Conservation (phyloP, 2,329 filamentous ascomycete genomes). For the Ophiostoma sp. region DNA sequence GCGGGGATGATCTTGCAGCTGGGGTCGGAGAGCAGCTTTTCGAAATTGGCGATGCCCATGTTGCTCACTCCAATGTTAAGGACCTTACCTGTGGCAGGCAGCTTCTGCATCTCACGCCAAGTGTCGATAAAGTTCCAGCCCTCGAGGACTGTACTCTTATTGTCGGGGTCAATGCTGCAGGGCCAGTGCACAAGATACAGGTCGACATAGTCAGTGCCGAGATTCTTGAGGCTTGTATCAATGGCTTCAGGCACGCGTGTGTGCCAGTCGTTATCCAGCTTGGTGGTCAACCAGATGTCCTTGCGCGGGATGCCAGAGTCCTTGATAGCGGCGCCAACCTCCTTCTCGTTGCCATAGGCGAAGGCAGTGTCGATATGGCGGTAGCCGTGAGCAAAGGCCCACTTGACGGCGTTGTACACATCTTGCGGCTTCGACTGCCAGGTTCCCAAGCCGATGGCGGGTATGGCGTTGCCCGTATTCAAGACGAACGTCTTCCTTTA, state of each 20-base stretch:
- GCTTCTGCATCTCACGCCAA: conserved; percentile 24
- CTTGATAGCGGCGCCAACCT: conserved; percentile 23
- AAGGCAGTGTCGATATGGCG: conserved; percentile 25
- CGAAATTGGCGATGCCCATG: conserved; percentile 20
- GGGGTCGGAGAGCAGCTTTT: conserved; percentile 56
- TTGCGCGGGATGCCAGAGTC: conserved; percentile 22
- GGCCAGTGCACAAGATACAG: conserved; percentile 25
- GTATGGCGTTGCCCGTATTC: conserved; percentile 73
- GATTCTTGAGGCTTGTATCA: conserved; percentile 23
- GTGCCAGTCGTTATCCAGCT: conserved; percentile 24
- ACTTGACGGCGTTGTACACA: conserved; percentile 21
- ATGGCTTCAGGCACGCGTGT: conserved; percentile 22
- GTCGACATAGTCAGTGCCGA: conserved; percentile 23
- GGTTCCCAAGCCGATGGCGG: conserved; percentile 69
- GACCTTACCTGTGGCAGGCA: conserved; percentile 22
- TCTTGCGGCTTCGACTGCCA: conserved; percentile 56
- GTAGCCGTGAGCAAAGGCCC: conserved; percentile 22
- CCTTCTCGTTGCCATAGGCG: conserved; percentile 25
- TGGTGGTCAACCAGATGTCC: conserved; percentile 25
- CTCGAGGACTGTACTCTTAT: conserved; percentile 18
- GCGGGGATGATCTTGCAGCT: conserved; percentile 57
- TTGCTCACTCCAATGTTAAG: conserved; percentile 26
- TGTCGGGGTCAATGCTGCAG: conserved; percentile 16
- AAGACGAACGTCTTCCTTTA: conserved; percentile 56
- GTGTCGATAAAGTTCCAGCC: conserved; percentile 22